Percentiles rank a stretch among this genome's conserved stretches.
These are phyloP conservation scores for Soucietia sequanensis DNA, from an alignment of 805 yeast genomes.

Conservation along the genomic window DNA sequence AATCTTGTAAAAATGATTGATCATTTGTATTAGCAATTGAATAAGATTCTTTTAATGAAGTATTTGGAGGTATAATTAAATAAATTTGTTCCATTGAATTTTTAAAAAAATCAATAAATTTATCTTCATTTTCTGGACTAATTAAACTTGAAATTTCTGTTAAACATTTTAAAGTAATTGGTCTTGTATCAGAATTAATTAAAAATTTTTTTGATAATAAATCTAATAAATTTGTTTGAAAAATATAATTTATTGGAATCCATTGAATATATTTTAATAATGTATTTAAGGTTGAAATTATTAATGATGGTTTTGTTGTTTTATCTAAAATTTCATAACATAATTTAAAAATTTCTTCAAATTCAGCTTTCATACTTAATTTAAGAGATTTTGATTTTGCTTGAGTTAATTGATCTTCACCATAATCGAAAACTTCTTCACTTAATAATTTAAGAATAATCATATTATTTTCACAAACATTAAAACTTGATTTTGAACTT, in stretches of 20 bases:
- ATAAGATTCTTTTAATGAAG: slow-evolving; percentile 73
- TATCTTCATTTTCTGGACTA: slow-evolving; percentile 50
- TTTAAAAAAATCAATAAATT: slow-evolving; percentile 68
- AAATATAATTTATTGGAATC: slow-evolving; percentile 89
- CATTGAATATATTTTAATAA: slow-evolving; percentile 85
- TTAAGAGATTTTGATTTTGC: slow-evolving; percentile 86
- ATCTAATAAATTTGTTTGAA: slow-evolving; percentile 78
- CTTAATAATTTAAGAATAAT: slow-evolving; percentile 81
- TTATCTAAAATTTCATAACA: slow-evolving; percentile 93
- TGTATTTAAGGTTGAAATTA: slow-evolving; percentile 80
- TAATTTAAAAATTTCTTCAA: slow-evolving; percentile 87
- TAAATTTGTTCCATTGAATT: slow-evolving; percentile 69
- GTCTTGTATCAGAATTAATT: slow-evolving; percentile 74
- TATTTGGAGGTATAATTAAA: slow-evolving; percentile 65
- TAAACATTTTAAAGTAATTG: slow-evolving; percentile 84
- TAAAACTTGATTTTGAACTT: slow-evolving; percentile 79
- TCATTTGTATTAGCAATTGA: slow-evolving; percentile 74
- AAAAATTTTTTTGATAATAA: slow-evolving; percentile 75
- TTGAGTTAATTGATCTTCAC: slow-evolving; percentile 96
- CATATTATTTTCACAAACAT: slow-evolving; percentile 98
- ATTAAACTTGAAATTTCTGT: slow-evolving; percentile 82
- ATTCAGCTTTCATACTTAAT: slow-evolving; percentile 82
- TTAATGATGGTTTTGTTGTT: slow-evolving; percentile 78
- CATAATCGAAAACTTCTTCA: slow-evolving; percentile 94
- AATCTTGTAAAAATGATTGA: slow-evolving; percentile 92